Base-by-base conservation (phyloP, 345 rosid species). In the Angophora floribunda region DNA sequence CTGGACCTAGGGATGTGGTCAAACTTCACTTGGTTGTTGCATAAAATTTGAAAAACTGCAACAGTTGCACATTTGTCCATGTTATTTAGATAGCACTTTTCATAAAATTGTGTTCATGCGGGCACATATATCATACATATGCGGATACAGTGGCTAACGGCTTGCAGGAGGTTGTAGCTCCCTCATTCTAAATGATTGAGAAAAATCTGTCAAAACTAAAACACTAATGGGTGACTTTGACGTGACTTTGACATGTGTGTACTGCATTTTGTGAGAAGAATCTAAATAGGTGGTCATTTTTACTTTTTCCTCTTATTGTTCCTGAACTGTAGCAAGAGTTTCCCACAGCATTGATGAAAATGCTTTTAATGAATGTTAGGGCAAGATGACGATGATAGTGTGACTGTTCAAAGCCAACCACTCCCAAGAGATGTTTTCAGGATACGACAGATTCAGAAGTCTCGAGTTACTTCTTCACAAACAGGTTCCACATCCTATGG, bases 401-500 rank as follows among this genome's bases (percentile, higher is more conserved):
- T 94, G 63, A 92, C 94, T 7, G 93, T 94, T 41, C 99, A 96
- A 86, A 96, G 99, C 93, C 98, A 95, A 89, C 98, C 98, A 28
- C 88, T 93, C 19, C 98, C 97, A 2, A 92, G 93, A 87, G 99
- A 97, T 89, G 94, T 91, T 53, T 96, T 96, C 90, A 94, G 94
- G 88, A 91, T 96, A 79, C 93, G 99, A 50, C 98, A 96, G 86
- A 94, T 95, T 88, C 97, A 94, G 88, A 97, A 94, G 89, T 93
- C 96, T 49, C 94, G 97, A 85, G 95, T 96, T 30, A 89, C 94
- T n/a, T 85, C 89, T 51, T 96, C 98, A 13, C 99, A 96, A 89
- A 96, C 99, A 1, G 98, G 99, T 51, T 97, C 98, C 16, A 94
- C 93, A 32, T 97, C 98, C 0, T 96, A 96, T 89, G 98, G 99